phyloP scores from a whole-genome alignment of 192 early-diverging fungal species.

The Oehlia diaphana region DNA sequence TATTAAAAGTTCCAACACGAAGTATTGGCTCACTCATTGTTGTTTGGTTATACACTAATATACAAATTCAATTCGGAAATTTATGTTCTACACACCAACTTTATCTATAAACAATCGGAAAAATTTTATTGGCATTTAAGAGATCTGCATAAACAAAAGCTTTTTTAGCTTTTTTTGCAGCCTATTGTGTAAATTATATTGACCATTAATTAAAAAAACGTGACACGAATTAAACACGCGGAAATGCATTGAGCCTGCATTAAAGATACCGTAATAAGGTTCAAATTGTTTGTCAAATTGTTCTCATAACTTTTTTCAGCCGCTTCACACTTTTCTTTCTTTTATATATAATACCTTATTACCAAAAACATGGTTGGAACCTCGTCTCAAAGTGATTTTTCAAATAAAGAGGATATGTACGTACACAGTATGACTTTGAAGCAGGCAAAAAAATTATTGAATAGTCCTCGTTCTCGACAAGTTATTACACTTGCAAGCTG shows the following conservation, averaged over 20 bases:
- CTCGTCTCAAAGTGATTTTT: slow-evolving; percentile 10
- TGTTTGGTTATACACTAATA: too few species aligned
- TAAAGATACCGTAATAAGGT: background rate
- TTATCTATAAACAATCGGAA: too few species aligned
- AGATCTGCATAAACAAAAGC: too few species aligned
- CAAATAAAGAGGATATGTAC: background rate
- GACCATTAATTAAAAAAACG: background rate
- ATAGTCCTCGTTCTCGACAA: slow-evolving; percentile 24
- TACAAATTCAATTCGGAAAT: background rate
- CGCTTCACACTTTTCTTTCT: background rate
- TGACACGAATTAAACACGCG: background rate
- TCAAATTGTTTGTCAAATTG: background rate
- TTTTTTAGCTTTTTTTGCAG: too few species aligned
- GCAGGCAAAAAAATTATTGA: slow-evolving; percentile 22
- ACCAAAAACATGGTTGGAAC: background rate
- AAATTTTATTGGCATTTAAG: too few species aligned
- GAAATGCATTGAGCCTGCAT: background rate
- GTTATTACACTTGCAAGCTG: slow-evolving; percentile 21
- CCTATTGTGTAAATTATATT: too few species aligned
- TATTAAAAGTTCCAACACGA: slow-evolving; percentile 16
- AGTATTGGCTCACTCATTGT: background rate
- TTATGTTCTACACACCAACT: background rate
- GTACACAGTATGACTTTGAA: slow-evolving; percentile 21
- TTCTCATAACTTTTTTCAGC: background rate
- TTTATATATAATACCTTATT: background rate